These are phyloP conservation scores for Helotiales sp. DNA, from an alignment of 2,329 filamentous ascomycete genomes.

Conservation along the genomic window DNA sequence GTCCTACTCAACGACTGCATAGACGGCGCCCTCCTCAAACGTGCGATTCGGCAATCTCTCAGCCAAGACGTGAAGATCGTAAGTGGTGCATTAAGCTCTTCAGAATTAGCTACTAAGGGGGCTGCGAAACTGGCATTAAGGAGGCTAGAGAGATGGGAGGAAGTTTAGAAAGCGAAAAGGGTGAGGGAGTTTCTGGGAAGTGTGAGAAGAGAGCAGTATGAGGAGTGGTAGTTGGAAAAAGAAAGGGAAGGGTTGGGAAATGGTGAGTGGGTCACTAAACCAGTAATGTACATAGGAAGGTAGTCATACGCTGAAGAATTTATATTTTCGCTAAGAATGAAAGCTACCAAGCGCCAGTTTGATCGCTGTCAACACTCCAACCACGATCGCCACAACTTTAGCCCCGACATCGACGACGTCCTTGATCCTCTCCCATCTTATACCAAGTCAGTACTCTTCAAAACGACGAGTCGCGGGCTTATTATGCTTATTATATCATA, in stretches of 20 bases:
- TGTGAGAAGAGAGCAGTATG: not conserved
- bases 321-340: not conserved
- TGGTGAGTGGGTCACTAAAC: no score
- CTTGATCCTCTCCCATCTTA: not conserved
- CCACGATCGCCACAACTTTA: not conserved
- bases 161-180: not conserved
- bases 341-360: not conserved
- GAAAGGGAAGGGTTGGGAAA: not conserved
- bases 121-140: not conserved
- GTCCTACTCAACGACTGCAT: not conserved
- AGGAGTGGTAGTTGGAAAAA: not conserved
- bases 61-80: not conserved
- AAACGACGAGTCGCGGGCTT: not conserved
- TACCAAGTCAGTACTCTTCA: not conserved
- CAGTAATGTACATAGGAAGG: no score
- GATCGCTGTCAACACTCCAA: not conserved
- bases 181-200: not conserved
- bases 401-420: not conserved
- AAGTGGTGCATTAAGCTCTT: not conserved
- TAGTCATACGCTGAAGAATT: not conserved
- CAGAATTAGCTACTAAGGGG: not conserved
- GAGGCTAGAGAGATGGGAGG: not conserved
- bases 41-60: not conserved
- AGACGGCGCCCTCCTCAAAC: not conserved
- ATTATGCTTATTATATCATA: not conserved